Evolutionary conservation across 371 early-diverging fungal species (phyloP).

Genomic region (Syncephalastrum monosporum): DNA sequence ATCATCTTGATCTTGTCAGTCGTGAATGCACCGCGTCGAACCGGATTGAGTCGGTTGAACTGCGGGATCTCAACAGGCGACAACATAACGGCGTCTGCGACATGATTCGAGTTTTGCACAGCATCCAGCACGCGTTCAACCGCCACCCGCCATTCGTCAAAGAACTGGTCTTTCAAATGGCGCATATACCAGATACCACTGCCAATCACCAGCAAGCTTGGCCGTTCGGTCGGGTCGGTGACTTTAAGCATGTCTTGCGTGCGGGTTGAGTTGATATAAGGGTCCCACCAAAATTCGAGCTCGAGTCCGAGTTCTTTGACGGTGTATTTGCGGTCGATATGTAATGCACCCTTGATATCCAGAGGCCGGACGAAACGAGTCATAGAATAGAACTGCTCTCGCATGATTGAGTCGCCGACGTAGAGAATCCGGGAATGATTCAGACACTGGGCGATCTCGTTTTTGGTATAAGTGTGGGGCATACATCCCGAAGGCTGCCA

Average conservation of each 20-base stretch:
- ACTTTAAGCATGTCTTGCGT: conserved; percentile 32
- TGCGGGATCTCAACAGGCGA: conserved; percentile 40
- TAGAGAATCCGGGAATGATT: conserved; percentile 47
- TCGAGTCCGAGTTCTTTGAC: conserved; percentile 30
- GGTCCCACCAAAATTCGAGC: conserved; percentile 69
- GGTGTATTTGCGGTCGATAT: conserved; percentile 32
- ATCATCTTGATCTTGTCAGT: conserved; percentile 48
- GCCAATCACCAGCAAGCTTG: conserved; percentile 54
- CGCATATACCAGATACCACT: conserved; percentile 65
- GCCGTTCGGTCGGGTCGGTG: conserved; percentile 20
- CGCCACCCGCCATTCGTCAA: conserved; percentile 43
- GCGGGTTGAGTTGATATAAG: conserved; percentile 55
- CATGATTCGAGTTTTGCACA: conserved; percentile 16
- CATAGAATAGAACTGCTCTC: conserved; percentile 59
- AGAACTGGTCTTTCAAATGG: conserved; percentile 32
- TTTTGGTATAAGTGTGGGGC: conserved; percentile 45
- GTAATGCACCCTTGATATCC: conserved; percentile 30
- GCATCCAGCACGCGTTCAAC: conserved; percentile 44
- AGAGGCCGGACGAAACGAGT: conserved; percentile 37
- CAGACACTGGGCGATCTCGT: conserved; percentile 48
- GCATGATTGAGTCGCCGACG: conserved; percentile 67
- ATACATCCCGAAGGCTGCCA: conserved; percentile 70
- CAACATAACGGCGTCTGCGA: conserved; percentile 37
- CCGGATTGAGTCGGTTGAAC: conserved; percentile 31
- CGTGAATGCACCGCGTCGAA: conserved; percentile 37